phyloP scores from a whole-genome alignment of 2,329 filamentous ascomycete species.

The Cyclaneusma minus region DNA sequence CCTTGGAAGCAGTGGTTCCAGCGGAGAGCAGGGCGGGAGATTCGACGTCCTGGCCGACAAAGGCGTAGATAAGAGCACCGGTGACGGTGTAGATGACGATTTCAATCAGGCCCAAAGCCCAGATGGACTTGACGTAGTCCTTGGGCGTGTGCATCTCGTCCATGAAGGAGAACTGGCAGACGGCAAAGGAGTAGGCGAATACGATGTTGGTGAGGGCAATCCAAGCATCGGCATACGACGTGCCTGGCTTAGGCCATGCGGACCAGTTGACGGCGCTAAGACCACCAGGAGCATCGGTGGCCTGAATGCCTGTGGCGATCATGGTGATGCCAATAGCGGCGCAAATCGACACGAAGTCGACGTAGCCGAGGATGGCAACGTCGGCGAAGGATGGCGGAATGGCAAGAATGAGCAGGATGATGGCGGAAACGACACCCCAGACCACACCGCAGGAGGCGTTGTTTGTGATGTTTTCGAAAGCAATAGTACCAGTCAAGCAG shows the following conservation, averaged over 20 bases:
- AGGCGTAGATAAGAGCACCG: conserved; percentile 44
- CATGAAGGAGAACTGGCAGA: conserved; percentile 16
- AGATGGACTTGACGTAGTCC: conserved; percentile 21
- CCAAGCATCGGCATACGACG: conserved; percentile 29
- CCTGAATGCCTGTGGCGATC: conserved; percentile 31
- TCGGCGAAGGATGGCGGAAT: conserved; percentile 41
- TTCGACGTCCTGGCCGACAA: conserved; percentile 34
- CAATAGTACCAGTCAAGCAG: conserved; percentile 42
- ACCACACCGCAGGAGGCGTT: conserved; percentile 39
- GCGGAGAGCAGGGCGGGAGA: conserved; percentile 44
- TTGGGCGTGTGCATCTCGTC: conserved; percentile 20
- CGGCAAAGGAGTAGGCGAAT: conserved; percentile 33
- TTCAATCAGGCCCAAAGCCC: conserved; percentile 33
- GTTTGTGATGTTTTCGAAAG: conserved; percentile 38
- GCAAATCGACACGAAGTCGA: conserved; percentile 38
- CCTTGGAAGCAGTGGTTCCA: conserved; percentile 31
- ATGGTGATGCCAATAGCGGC: conserved; percentile 39
- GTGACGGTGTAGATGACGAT: conserved; percentile 40
- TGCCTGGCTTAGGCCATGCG: conserved; percentile 14
- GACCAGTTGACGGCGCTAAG: conserved; percentile 8
- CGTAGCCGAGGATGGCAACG: conserved; percentile 36
- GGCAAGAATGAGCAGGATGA: conserved; percentile 34
- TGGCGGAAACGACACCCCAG: conserved; percentile 33
- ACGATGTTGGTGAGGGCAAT: conserved; percentile 40
- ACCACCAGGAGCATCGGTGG: conserved; percentile 3